These are phyloP conservation scores for Starmerella etchellsii DNA, from an alignment of 805 yeast species.

Conservation along the genomic window DNA sequence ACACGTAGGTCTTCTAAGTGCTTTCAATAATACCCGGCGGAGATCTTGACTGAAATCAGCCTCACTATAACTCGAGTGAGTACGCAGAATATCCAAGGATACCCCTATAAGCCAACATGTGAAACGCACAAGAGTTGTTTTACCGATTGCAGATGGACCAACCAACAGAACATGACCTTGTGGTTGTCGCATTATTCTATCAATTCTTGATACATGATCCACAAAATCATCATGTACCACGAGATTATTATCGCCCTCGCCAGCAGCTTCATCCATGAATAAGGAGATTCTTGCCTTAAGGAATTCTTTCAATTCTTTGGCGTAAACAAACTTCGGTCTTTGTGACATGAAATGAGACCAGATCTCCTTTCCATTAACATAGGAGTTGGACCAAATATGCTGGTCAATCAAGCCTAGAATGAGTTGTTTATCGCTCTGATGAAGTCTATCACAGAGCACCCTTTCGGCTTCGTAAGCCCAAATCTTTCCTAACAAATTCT, in stretches of 20 bases:
- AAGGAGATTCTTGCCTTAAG: conserved; percentile 50
- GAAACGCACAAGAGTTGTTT: conserved; percentile 60
- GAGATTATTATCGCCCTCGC: conserved; percentile 35
- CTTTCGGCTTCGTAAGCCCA: conserved; percentile 78
- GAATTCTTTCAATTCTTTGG: conserved; percentile 39
- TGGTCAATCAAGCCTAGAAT: not conserved
- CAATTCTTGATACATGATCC: conserved; percentile 65
- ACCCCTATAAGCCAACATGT: conserved; percentile 88
- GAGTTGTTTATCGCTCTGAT: not conserved
- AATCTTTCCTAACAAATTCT: conserved; percentile 35
- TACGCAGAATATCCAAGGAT: conserved; percentile 43
- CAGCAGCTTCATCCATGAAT: conserved; percentile 65
- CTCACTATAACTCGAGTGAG: conserved; percentile 41
- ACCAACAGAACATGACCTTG: conserved; percentile 85
- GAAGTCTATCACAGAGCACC: conserved; percentile 61
- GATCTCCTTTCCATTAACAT: not conserved
- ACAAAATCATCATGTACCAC: conserved; percentile 57
- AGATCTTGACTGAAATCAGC: conserved; percentile 56
- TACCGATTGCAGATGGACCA: conserved; percentile 76
- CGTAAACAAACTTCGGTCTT: conserved; percentile 11
- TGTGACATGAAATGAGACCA: conserved; percentile 13
- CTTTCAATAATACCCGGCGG: conserved; percentile 38
- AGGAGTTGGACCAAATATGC: not conserved
- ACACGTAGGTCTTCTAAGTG: conserved; percentile 32
- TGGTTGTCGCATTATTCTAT: conserved; percentile 65